Percentiles rank a stretch among this genome's conserved stretches.
Conservation (phyloP, 2,329 filamentous ascomycete genomes). For the Gremmenia infestans region DNA sequence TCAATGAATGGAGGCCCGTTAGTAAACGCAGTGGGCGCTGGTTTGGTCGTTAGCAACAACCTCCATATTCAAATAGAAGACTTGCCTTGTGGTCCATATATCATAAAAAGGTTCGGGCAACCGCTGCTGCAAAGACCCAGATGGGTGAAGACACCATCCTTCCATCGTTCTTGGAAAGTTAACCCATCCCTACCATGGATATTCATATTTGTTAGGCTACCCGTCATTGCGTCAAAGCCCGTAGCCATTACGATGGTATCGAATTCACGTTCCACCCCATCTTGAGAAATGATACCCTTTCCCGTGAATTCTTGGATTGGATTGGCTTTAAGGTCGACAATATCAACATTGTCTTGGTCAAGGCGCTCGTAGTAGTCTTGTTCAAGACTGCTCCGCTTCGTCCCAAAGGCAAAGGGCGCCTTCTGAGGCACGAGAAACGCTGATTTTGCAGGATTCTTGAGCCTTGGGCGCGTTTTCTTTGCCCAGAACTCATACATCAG, state of each 20-base stretch:
- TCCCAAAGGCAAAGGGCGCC: constrained; percentile 40
- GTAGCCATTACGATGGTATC: constrained; percentile 33
- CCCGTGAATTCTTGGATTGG: constrained; percentile 36
- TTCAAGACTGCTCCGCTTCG: constrained; percentile 44
- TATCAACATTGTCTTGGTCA: constrained; percentile 42
- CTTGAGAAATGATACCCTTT: constrained; percentile 30
- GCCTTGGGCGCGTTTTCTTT: constrained; percentile 38
- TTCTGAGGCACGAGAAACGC: constrained; percentile 24
- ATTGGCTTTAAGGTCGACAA: constrained; percentile 38
- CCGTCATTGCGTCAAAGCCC: constrained; percentile 35
- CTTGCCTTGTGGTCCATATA: constrained; percentile 49
- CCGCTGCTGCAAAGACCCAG: constrained; percentile 40
- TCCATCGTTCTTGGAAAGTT: constrained; percentile 40
- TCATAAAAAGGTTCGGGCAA: constrained; percentile 48
- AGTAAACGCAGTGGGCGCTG: constrained; percentile 44
- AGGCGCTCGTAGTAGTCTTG: constrained; percentile 44
- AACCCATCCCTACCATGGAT: constrained; percentile 37
- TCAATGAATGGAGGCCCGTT: constrained; percentile 53
- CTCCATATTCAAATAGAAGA: no score
- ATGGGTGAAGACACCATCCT: constrained; percentile 37
- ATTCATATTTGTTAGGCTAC: constrained; percentile 42
- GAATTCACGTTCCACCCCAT: constrained; percentile 25
- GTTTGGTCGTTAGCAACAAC: no score
- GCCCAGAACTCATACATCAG: constrained; percentile 28
- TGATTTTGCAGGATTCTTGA: constrained; percentile 24